Evolutionary conservation across 176 grass and related monocot genomes (phyloP).

Genomic region (Bothriochloa decipiens): DNA sequence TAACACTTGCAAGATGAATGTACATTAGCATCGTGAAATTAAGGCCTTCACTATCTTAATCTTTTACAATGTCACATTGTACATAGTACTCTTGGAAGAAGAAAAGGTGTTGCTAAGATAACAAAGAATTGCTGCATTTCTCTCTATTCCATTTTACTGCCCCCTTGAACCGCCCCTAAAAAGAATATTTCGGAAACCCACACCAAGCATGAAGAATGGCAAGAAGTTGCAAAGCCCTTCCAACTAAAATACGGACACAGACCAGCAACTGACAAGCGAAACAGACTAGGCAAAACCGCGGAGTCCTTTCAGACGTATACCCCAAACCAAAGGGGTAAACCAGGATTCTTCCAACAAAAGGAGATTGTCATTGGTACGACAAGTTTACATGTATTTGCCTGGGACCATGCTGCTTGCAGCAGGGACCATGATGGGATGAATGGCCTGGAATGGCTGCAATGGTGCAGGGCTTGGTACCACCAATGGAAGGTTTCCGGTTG

Average conservation of each 20-base stretch:
- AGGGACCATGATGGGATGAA: constrained; percentile 62
- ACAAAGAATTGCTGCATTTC: constrained; percentile 48
- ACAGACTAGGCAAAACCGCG: constrained; percentile 55
- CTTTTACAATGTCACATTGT: constrained; percentile 48
- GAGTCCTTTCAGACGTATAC: constrained; percentile 52
- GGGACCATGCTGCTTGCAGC: constrained; percentile 48
- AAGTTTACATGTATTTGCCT: constrained; percentile 62
- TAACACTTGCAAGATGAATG: constrained; percentile 32
- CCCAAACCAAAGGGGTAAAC: constrained; percentile 37
- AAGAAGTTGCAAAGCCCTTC: constrained; percentile 62
- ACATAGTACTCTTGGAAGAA: constrained; percentile 42
- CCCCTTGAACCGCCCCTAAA: neutral
- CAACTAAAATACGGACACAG: constrained; percentile 67
- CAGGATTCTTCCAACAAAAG: constrained; percentile 53
- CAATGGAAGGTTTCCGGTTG: constrained; percentile 60
- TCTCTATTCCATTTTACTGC: constrained; percentile 47
- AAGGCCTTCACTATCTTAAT: constrained; percentile 43
- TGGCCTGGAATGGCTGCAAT: constrained; percentile 52
- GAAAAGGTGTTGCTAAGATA: constrained; percentile 40
- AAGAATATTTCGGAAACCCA: constrained; percentile 42
- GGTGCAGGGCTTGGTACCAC: constrained; percentile 51
- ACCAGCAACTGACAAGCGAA: constrained; percentile 59
- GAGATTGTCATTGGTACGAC: constrained; percentile 35
- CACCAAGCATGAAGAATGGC: constrained; percentile 31
- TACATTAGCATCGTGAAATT: constrained; percentile 28